A percentile compares a stretch with the other conserved stretches of the same genome.
Evolutionary conservation across 2,329 filamentous ascomycete genomes (phyloP).

Genomic region (Monosporascus sp.): DNA sequence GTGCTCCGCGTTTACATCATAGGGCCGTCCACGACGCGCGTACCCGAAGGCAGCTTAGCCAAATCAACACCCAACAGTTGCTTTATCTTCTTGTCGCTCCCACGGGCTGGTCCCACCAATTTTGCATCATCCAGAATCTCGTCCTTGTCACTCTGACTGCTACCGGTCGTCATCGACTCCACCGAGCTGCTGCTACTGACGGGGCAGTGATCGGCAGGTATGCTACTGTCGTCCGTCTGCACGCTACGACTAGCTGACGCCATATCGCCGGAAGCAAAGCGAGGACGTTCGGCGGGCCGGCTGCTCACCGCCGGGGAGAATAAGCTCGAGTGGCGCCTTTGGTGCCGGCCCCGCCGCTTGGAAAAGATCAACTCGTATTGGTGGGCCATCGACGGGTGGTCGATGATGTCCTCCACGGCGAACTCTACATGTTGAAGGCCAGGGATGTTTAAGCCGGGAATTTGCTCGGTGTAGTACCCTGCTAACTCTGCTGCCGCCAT

Average conservation of each 20-base stretch:
- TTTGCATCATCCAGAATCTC: conserved; percentile 10
- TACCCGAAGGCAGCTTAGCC: not conserved
- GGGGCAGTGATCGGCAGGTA: not conserved
- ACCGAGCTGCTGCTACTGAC: conserved; percentile 18
- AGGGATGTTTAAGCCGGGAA: conserved; percentile 31
- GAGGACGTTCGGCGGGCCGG: not conserved
- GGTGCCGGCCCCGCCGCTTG: conserved; percentile 17
- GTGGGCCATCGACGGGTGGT: conserved; percentile 43
- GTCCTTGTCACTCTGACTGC: conserved; percentile 20
- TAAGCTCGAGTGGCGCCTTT: conserved; percentile 16
- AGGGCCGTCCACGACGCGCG: not conserved
- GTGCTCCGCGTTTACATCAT: not conserved
- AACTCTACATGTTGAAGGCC: conserved; percentile 32
- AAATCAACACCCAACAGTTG: not conserved
- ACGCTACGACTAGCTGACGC: no score
- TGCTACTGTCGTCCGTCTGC: not conserved
- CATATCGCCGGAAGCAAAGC: no score
- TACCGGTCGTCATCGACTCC: conserved; percentile 23
- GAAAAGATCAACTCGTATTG: conserved; percentile 39
- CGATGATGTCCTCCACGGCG: conserved; percentile 43
- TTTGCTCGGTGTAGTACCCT: conserved; percentile 36
- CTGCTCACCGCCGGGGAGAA: not conserved
- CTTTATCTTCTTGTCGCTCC: not conserved
- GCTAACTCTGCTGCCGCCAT: conserved; percentile 44
- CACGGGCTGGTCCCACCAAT: not conserved